These are phyloP conservation scores for Barnettozyma pratensis DNA, from an alignment of 805 yeast genomes.

Conservation along the genomic window DNA sequence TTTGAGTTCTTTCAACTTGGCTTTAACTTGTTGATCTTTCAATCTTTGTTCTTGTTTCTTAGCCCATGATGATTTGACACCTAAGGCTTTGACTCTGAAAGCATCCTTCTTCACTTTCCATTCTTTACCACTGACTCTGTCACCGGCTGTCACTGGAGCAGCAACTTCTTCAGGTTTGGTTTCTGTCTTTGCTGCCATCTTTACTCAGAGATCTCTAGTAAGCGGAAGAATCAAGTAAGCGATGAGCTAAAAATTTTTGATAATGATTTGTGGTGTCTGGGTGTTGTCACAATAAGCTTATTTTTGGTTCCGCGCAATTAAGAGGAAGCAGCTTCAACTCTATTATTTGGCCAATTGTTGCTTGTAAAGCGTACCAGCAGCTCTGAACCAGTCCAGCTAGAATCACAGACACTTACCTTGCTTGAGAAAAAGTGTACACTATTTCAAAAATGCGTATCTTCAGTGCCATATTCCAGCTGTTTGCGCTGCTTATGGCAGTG, in stretches of 20 bases:
- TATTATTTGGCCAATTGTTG: too few species aligned
- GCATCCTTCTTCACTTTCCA: constrained; percentile 72
- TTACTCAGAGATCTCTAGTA: not conserved
- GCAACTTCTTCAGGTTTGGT: not conserved
- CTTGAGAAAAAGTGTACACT: too few species aligned
- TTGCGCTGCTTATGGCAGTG: not conserved
- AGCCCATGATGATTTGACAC: constrained; percentile 60
- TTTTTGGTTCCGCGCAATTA: too few species aligned
- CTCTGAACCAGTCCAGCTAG: too few species aligned
- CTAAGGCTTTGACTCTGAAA: constrained; percentile 55
- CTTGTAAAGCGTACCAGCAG: too few species aligned
- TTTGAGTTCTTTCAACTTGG: constrained; percentile 64
- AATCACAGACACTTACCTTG: too few species aligned
- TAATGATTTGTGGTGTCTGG: constrained; percentile 8
- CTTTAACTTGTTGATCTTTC: constrained; percentile 62
- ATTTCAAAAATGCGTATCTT: not conserved
- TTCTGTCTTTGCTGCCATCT: not conserved
- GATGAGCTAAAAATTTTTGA: constrained; percentile 7
- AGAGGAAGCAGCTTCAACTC: too few species aligned
- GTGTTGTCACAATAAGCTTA: not conserved
- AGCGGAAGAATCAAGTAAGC: not conserved
- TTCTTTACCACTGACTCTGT: constrained; percentile 37
- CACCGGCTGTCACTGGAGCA: constrained; percentile 11
- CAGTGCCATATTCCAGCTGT: not conserved
- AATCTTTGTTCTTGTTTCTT: constrained; percentile 60